These are phyloP conservation scores for Sporisorium sorghi DNA, from an alignment of 1,284 basidiomycete species.

Conservation along the genomic window DNA sequence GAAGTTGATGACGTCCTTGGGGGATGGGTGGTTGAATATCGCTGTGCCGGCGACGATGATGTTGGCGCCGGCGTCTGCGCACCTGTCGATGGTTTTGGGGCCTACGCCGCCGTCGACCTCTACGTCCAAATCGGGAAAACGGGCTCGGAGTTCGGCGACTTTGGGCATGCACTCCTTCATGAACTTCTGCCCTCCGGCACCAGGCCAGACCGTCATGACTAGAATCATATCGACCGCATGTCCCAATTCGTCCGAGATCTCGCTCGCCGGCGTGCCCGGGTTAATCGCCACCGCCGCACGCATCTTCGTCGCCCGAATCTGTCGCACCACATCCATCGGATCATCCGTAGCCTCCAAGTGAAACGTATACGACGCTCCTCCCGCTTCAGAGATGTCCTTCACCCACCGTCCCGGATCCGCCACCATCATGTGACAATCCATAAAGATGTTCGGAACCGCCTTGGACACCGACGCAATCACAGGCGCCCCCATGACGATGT, in stretches of 20 bases:
- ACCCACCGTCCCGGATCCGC: conserved; percentile 96
- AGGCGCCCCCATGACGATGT: conserved; percentile 81
- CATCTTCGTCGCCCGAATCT: conserved; percentile 67
- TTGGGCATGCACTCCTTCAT: conserved; percentile 91
- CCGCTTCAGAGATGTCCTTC: conserved; percentile 91
- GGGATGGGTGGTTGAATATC: conserved; percentile 84
- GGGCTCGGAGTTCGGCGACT: conserved; percentile 84
- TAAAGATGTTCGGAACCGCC: conserved; percentile 91
- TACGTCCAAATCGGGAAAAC: conserved; percentile 89
- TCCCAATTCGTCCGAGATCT: conserved; percentile 66
- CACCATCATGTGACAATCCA: conserved; percentile 99
- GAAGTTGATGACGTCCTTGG: conserved; percentile 73
- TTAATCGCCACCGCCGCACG: conserved; percentile 67
- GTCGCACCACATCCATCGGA: conserved; percentile 65
- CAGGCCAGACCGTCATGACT: conserved; percentile 69
- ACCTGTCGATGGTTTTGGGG: conserved; percentile 86
- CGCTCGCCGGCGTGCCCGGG: conserved; percentile 65
- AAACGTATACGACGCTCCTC: conserved; percentile 95
- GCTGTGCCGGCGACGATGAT: conserved; percentile 98
- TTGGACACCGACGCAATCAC: conserved; percentile 88
- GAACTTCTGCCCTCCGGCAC: conserved; percentile 91
- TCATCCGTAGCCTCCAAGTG: conserved; percentile 83
- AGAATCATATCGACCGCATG: conserved; percentile 68
- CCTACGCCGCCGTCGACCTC: conserved; percentile 98
- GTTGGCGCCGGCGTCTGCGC: conserved; percentile 87